These are phyloP conservation scores for Mucor saturninus DNA, from an alignment of 371 early-diverging fungal genomes.

Conservation along the genomic window DNA sequence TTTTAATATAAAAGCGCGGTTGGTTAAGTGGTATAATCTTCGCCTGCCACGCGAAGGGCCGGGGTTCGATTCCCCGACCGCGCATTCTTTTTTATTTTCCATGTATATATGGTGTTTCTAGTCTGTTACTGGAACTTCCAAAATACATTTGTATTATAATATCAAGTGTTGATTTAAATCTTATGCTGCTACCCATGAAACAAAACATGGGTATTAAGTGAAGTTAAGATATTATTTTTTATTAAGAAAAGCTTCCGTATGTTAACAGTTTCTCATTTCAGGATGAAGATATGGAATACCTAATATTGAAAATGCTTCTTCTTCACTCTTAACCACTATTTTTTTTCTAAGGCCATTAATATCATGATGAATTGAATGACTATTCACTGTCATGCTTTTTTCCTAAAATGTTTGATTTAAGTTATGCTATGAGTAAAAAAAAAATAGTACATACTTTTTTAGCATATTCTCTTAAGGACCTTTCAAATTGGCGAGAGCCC, in stretches of 20 bases:
- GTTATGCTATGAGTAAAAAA: background rate
- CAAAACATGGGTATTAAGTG: no score
- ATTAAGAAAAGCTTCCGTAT: background rate
- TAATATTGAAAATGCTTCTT: constrained; percentile 41
- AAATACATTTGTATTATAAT: background rate
- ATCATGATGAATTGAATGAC: constrained; percentile 39
- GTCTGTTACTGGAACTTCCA: background rate
- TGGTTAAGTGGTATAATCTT: no score
- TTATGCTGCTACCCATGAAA: no score
- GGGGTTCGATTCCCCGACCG: constrained; percentile 1
- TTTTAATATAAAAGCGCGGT: no score
- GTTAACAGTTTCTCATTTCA: constrained; percentile 50
- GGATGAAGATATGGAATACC: constrained; percentile 51
- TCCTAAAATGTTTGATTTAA: constrained; percentile 18
- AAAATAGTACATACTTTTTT: constrained; percentile 24
- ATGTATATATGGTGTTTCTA: background rate
- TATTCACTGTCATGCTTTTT: constrained; percentile 34
- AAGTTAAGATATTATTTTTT: constrained; percentile 20
- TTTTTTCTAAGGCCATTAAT: constrained; percentile 16
- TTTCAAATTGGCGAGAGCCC: constrained; percentile 52
- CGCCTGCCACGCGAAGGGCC: no score
- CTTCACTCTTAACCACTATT: constrained; percentile 32
- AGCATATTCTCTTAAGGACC: constrained; percentile 42
- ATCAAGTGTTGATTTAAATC: no score
- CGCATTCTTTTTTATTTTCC: background rate